Evolutionary conservation across 202 grass and related monocot genomes (phyloP), one percentile per base, ranked within the genome.

Genomic region (Elaeis oleifera): DNA sequence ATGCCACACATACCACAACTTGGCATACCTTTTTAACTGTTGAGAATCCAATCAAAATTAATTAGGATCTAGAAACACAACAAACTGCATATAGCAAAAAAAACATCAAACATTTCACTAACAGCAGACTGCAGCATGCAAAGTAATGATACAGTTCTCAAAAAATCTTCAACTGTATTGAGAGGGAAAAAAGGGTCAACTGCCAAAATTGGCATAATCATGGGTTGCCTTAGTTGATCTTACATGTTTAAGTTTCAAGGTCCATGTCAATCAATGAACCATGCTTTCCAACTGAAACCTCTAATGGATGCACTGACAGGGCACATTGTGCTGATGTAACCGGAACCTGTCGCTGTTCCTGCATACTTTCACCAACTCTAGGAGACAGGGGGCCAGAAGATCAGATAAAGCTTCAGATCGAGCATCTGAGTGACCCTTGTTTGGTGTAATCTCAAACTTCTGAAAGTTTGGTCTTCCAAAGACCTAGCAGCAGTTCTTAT

Each of bases 201-300:
- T 13, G 36, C 11, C 13, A 44, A 44, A 44, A 13, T 13, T 44
- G 36, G 6, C 6, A 44, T 9, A 44, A 13, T 44, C 36, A 28
- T 51, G 52, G 52, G 17, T 78, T 18, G 49, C 31, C 51, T 72
- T 25, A 21, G 44, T 36, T 63, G n/a, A 69, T 74, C 88, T 83
- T 90, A 90, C 88, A 90, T 73, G 62, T 90, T 86, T 36, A 86
- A 67, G 63, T 70, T 74, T 74, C 76, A 65, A 80, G 77, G 71
- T 83, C 74, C n/a, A 49, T 54, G 25, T 78, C 67, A 68, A 86
- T 75, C 23, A 62, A 86, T 64, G 79, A 72, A 28, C 61, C 74
- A 71, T 77, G 74, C 79, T 86, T 90, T 67, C 77, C 88, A 60
- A 68, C 70, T 51, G 59, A 50, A 53, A 77, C 76, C 29, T 77